Base-by-base conservation (phyloP, 306 rosid genomes). In the Dryas drummondii region DNA sequence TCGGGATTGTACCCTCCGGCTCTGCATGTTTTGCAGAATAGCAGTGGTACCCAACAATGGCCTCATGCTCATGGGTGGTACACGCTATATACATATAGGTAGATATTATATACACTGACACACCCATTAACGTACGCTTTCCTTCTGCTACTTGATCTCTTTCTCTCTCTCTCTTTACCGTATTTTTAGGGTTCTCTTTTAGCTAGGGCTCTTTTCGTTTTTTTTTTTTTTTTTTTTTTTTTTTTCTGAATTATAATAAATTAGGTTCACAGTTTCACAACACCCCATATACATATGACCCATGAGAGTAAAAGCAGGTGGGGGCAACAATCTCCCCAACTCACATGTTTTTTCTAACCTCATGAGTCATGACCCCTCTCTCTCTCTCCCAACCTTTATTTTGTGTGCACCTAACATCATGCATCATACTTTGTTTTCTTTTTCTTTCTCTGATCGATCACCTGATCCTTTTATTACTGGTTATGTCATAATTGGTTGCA, bases 1-100 rank as follows among this genome's bases (percentile, higher is more conserved):
- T 72, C 76, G 68, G 76, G 46, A 72, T 72, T 59, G 58, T 59
- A 72, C 68, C 76, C 32, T 27, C 68, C 76, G 59, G 53, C 32
- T 59, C 1, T 15, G 58, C 76, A 59, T 68, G 52, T 65, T 65
- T 44, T 16, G 70, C 32, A 45, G 32, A 65, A 32, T 16, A 44
- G 52, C n/a, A 72, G 48, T 27, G 19, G 57, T 27, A 51, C 46
- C 68, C 50, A 63, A 41, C 68, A 14, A 62, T 40, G 4, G 49
- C 68, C 42, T n/a, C 49, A 32, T 32, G 37, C 42, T n/a, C 49
- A 32, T 32, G 37, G 37, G 37, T 32, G 37, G 37, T 41, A 16
- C 68, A 41, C 68, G 68, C 16, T 32, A 61, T 63, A 32, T 32
- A 32, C 22, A 22, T 22, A 22, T 22, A 22, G 22, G 37, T 32